Evolutionary conservation across 2,329 filamentous ascomycete species (phyloP), one percentile per base, ranked within the genome.

Genomic region (Hypomyces rosellus): DNA sequence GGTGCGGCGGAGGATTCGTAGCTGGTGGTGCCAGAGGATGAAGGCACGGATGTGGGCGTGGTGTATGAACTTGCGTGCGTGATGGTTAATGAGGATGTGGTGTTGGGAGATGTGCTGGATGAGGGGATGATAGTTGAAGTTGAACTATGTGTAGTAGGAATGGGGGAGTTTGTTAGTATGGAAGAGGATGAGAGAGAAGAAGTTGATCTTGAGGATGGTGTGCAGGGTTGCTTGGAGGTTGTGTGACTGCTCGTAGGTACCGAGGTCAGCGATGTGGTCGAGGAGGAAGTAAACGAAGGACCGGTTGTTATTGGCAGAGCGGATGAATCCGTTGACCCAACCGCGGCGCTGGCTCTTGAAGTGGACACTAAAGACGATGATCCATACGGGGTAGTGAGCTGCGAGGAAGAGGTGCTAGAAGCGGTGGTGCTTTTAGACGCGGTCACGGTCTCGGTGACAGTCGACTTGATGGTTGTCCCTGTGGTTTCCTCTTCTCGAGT

Each of bases 371-470:
- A 44, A 41, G 12, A 34, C 33, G 4, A 14, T 25, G 15, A 14
- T 22, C 20, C 14, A 6, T 42, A 18, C 22, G 40, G 16, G 15
- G 7, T 14, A 22, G 22, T 30, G 30, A 14, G 9, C 15, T 18
- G 20, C 15, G 39, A 25, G 15, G 20, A 25, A 47, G 49, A 51
- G 12, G 49, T 40, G 9, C 37, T 18, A 15, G 38, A 43, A 36
- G 44, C 37, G 9, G 14, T 16, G 1, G 50, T 42, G 14, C 41
- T 51, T 13, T 39, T 22, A 3, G 52, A 47, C 8, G 46, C 40
- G 14, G 50, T 52, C 14, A 49, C 49, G 30, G 51, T 53, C 45
- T 47, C 39, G 36, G 51, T 50, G 8, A 37, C 22, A 25, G 47
- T 55, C 9, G 46, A 46, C 20, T 46, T 18, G 14, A 41, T 16